These are phyloP conservation scores for Cladosporium colombiae DNA, from an alignment of 2,329 filamentous ascomycete genomes.

Conservation along the genomic window DNA sequence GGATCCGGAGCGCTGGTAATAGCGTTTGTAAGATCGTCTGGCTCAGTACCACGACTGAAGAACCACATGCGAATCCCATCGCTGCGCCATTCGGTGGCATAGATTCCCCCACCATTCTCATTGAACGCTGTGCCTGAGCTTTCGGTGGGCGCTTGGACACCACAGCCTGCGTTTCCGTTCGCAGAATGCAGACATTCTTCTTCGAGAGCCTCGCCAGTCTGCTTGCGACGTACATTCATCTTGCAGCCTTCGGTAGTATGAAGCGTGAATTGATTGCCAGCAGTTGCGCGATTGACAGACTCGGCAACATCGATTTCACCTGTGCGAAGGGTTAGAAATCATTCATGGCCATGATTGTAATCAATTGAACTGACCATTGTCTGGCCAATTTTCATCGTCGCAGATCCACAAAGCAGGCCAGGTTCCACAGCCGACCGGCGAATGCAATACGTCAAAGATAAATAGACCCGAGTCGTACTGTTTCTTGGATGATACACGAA, in stretches of 20 bases:
- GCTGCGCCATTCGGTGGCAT: conserved; percentile 36
- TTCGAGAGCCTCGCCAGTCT: conserved; percentile 33
- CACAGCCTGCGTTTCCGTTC: conserved; percentile 36
- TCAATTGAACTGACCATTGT: conserved; percentile 21
- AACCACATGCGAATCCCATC: conserved; percentile 38
- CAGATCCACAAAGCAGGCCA: conserved; percentile 44
- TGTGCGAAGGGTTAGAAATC: conserved; percentile 8
- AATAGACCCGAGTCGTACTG: conserved; percentile 41
- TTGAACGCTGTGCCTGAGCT: conserved; percentile 36
- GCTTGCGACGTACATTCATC: conserved; percentile 34
- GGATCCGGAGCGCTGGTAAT: conserved; percentile 53
- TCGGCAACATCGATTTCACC: conserved; percentile 38
- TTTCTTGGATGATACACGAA: conserved; percentile 40
- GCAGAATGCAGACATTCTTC: conserved; percentile 32
- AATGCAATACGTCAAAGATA: conserved; percentile 39
- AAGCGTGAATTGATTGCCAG: conserved; percentile 32
- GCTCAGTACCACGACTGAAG: conserved; percentile 35
- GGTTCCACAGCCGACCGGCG: conserved; percentile 40
- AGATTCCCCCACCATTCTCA: conserved; percentile 36
- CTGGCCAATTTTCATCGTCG: conserved; percentile 47
- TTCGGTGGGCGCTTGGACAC: conserved; percentile 28
- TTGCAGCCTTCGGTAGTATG: conserved; percentile 37
- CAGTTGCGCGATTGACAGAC: conserved; percentile 34
- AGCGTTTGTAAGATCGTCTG: conserved; percentile 41
- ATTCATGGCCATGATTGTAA: neutral